A percentile compares a stretch with the other conserved stretches of the same genome.
These are phyloP conservation scores for Chytriomyces sp. DNA, from an alignment of 192 early-diverging fungal genomes.

Conservation along the genomic window DNA sequence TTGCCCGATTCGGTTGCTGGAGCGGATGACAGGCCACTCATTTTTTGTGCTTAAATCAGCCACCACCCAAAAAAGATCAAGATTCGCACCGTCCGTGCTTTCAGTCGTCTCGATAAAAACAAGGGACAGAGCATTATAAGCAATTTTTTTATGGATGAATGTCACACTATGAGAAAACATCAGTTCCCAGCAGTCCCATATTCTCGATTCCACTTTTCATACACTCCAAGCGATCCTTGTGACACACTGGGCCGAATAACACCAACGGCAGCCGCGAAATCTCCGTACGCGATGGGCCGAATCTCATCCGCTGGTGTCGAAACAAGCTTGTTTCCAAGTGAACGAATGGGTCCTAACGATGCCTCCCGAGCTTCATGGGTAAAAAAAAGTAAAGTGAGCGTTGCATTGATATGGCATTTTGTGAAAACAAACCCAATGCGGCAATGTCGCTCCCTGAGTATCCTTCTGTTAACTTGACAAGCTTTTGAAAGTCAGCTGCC, in stretches of 20 bases:
- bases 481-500: constrained; percentile 35
- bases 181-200: constrained; percentile 46
- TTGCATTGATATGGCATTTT: neutral
- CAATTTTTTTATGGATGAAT: too few relatives aligned
- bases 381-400: neutral
- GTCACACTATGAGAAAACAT: too few relatives aligned
- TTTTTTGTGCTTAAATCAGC: too few relatives aligned
- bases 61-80: too few relatives aligned
- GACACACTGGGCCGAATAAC: constrained; percentile 47
- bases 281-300: constrained; percentile 44
- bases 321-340: constrained; percentile 49
- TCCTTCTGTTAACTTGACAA: constrained; percentile 49
- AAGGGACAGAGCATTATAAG: too few relatives aligned
- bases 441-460: constrained; percentile 62
- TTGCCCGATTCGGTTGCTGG: too few relatives aligned
- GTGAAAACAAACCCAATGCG: constrained; percentile 43
- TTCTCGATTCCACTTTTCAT: constrained; percentile 52
- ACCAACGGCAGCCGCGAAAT: constrained; percentile 47
- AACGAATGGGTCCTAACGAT: constrained; percentile 57
- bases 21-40: too few relatives aligned
- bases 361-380: constrained; percentile 55
- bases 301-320: constrained; percentile 44
- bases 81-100: too few relatives aligned
- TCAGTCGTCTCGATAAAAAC: too few relatives aligned
- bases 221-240: constrained; percentile 30